Evolutionary conservation across 805 yeast genomes (phyloP).

Genomic region (Candida vartiovaarae): DNA sequence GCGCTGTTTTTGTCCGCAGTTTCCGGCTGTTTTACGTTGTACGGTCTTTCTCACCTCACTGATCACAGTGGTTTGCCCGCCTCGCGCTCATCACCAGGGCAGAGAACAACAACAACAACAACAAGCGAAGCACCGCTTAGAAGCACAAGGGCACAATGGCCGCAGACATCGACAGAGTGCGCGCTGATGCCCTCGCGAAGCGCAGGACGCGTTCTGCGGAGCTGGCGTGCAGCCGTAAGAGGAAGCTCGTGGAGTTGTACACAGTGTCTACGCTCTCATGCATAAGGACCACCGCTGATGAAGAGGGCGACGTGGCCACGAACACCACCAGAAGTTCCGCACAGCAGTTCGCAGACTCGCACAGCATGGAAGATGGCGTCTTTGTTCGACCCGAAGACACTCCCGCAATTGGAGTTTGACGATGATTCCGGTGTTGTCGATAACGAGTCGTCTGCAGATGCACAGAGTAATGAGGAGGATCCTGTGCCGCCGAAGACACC

Average conservation of each 20-base stretch:
- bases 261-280: conserved; percentile 48
- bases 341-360: conserved; percentile 40
- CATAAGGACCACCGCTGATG: conserved; percentile 27
- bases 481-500: too few relatives aligned
- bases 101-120: conserved; percentile 1
- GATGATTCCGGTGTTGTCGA: conserved; percentile 1
- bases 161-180: conserved; percentile 23
- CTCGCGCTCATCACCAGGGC: neutral
- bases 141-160: conserved; percentile 4
- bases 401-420: conserved; percentile 14
- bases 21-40: too few relatives aligned
- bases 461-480: neutral
- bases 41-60: too few relatives aligned
- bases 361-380: conserved; percentile 45
- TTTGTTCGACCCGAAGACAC: conserved; percentile 27
- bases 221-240: conserved; percentile 43
- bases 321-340: conserved; percentile 33
- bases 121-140: neutral
- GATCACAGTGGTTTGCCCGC: neutral
- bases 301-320: conserved; percentile 25
- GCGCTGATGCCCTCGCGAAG: conserved; percentile 39
- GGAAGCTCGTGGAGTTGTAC: conserved; percentile 55
- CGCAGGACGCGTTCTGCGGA: conserved; percentile 30
- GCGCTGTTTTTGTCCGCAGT: too few relatives aligned
- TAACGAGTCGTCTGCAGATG: neutral